Conservation (phyloP, 2,329 filamentous ascomycete species). For the Nectriaceae sp. region DNA sequence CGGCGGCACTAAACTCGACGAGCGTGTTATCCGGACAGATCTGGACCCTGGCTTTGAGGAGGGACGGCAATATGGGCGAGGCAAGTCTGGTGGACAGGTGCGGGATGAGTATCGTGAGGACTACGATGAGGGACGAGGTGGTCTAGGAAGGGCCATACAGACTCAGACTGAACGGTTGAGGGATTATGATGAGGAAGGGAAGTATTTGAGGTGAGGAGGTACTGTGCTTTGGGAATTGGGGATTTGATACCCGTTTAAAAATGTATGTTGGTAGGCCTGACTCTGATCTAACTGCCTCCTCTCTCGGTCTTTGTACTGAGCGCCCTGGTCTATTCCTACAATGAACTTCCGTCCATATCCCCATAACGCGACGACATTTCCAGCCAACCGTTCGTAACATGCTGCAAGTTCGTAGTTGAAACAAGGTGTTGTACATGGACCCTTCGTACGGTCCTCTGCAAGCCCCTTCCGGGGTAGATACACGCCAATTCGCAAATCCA, state of each 20-base stretch:
- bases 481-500: background rate
- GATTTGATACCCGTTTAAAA: conserved; percentile 28
- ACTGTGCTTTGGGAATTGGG: conserved; percentile 6
- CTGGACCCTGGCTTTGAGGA: conserved; percentile 95
- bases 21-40: conserved; percentile 94
- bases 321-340: conserved; percentile 26
- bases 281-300: conserved; percentile 7
- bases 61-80: conserved; percentile 91
- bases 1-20: conserved; percentile 95
- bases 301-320: conserved; percentile 3
- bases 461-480: conserved; percentile 5
- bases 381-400: conserved; percentile 16
- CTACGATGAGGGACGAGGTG: conserved; percentile 91
- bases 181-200: conserved; percentile 43
- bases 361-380: background rate
- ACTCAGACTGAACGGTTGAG: conserved; percentile 52
- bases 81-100: conserved; percentile 95
- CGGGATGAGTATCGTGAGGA: conserved; percentile 97
- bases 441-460: conserved; percentile 16
- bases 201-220: conserved; percentile 15
- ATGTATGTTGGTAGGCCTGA: conserved; percentile 7
- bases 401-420: conserved; percentile 26
- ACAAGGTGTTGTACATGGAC: conserved; percentile 33
- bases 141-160: conserved; percentile 77
- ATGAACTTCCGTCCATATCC: background rate